A percentile compares a stretch with the other conserved stretches of the same genome.
phyloP scores from a whole-genome alignment of 495 filamentous ascomycete species.

The Xylaria scruposa region DNA sequence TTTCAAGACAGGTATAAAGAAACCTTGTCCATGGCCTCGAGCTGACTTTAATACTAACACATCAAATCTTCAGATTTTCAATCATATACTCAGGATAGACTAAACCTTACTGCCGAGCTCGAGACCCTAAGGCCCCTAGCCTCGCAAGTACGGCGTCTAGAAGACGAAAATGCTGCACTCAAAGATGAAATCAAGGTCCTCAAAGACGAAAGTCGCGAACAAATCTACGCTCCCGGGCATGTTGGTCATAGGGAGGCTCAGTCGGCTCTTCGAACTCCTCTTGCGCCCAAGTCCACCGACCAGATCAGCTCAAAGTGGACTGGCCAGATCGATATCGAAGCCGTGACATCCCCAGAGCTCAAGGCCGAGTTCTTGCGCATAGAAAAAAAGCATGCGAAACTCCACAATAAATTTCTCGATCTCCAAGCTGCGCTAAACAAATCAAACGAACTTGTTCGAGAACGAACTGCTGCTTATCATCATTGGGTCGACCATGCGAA shows the following conservation, averaged over 20 bases:
- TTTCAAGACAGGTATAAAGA: constrained; percentile 45
- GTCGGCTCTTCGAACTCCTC: constrained; percentile 30
- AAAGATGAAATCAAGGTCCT: constrained; percentile 40
- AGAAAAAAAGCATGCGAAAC: constrained; percentile 31
- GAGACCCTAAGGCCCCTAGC: constrained; percentile 37
- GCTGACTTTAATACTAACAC: background rate
- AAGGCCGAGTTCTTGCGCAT: constrained; percentile 42
- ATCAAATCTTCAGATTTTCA: constrained; percentile 12
- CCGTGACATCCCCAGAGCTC: constrained; percentile 32
- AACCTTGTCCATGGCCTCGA: background rate
- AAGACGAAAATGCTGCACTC: constrained; percentile 46
- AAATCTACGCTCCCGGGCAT: background rate
- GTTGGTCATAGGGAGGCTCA: background rate
- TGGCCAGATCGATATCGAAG: constrained; percentile 29
- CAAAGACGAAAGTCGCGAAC: constrained; percentile 18
- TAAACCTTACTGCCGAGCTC: constrained; percentile 39
- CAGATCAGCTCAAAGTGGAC: constrained; percentile 29
- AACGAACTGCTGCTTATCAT: constrained; percentile 31
- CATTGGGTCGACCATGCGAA: constrained; percentile 37
- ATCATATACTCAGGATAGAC: constrained; percentile 28
- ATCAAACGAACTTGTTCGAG: constrained; percentile 35
- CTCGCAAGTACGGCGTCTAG: constrained; percentile 35
- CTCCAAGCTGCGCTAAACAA: constrained; percentile 47
- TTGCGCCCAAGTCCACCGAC: constrained; percentile 33
- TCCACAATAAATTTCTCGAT: constrained; percentile 36